phyloP scores from a whole-genome alignment of 768 basidiomycete species.

The Boletus sp. region DNA sequence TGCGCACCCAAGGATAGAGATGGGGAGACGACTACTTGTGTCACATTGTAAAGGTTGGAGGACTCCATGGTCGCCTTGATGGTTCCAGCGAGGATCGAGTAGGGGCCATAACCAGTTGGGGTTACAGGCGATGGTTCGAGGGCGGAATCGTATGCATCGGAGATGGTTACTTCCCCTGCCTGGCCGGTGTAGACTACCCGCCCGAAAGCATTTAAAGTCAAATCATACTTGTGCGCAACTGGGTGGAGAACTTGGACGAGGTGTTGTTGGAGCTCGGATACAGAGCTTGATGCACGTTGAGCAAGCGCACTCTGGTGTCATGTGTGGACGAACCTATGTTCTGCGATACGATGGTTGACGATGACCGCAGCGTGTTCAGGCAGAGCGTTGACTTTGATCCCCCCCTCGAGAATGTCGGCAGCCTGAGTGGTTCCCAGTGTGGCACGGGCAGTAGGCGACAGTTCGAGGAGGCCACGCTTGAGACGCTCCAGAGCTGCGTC shows the following conservation, averaged over 20 bases:
- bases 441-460: background rate
- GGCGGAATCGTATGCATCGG: slow-evolving; percentile 44
- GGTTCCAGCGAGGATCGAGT: slow-evolving; percentile 25
- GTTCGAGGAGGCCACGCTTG: background rate
- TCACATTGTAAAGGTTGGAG: slow-evolving; percentile 3
- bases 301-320: background rate
- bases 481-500: background rate
- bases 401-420: background rate
- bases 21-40: slow-evolving; percentile 15
- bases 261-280: slow-evolving; percentile 18
- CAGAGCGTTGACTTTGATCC: background rate
- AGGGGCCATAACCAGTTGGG: slow-evolving; percentile 24
- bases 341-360: slow-evolving; percentile 68
- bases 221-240: slow-evolving; percentile 50
- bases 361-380: slow-evolving; percentile 24
- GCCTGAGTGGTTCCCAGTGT: background rate
- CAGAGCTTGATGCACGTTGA: slow-evolving; percentile 10
- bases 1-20: slow-evolving; percentile 11
- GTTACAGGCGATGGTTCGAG: slow-evolving; percentile 67
- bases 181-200: slow-evolving; percentile 32
- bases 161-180: slow-evolving; percentile 47
- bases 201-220: slow-evolving; percentile 59
- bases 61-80: slow-evolving; percentile 32
- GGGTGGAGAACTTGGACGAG: slow-evolving; percentile 30
- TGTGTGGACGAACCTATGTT: slow-evolving; percentile 43